These are phyloP conservation scores for Solanum chmielewskii DNA, from an alignment of 257 asterid genomes.

Conservation along the genomic window DNA sequence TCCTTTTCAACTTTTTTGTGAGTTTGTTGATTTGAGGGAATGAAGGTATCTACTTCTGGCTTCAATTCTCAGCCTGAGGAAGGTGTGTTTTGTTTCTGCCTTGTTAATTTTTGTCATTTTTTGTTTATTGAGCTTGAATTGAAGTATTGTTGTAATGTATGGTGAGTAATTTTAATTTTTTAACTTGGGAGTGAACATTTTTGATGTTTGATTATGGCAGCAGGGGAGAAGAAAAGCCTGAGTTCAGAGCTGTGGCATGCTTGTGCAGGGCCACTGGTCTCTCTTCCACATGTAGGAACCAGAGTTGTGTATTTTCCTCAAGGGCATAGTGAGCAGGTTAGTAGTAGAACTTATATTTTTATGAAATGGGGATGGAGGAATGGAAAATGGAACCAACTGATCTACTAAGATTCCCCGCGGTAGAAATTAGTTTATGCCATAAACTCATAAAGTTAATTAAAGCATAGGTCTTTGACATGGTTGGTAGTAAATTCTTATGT, in stretches of 20 bases:
- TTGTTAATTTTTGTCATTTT: not conserved
- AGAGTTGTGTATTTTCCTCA: conserved; percentile 86
- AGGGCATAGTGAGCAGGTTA: conserved; percentile 94
- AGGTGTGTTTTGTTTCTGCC: conserved; percentile 22
- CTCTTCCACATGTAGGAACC: conserved; percentile 79
- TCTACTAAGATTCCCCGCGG: not conserved
- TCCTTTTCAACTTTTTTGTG: not conserved
- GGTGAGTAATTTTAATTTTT: not conserved
- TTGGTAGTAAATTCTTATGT: not conserved
- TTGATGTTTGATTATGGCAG: not conserved
- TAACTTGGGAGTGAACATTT: not conserved
- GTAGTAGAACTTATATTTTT: not conserved
- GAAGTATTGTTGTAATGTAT: not conserved
- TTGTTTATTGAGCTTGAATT: not conserved
- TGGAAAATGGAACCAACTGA: not conserved
- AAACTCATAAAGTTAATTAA: not conserved
- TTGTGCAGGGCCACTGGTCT: conserved; percentile 90
- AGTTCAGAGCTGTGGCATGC: conserved; percentile 98
- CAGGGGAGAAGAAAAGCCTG: conserved; percentile 86
- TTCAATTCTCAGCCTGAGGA: conserved; percentile 63
- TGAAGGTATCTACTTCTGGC: conserved; percentile 67
- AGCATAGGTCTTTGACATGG: not conserved
- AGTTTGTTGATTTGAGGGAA: conserved; percentile 21
- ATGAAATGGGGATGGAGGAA: not conserved
- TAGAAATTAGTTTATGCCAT: not conserved